phyloP scores from a whole-genome alignment of 2,329 filamentous ascomycete genomes.

The Colletotrichum lindemuthianum region DNA sequence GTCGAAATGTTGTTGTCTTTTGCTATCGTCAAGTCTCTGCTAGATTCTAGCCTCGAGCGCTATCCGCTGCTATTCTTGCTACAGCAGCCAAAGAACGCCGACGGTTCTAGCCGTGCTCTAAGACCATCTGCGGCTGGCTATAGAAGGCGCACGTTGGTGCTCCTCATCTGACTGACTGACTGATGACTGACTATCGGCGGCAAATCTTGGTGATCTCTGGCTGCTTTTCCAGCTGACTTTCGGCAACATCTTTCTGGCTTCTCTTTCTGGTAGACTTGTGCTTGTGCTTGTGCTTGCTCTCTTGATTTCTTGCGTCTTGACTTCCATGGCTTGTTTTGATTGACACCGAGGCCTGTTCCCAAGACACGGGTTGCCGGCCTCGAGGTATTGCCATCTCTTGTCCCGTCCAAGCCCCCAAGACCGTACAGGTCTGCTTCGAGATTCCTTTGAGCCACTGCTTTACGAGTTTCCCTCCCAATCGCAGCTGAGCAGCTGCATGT shows the following conservation, averaged over 20 bases:
- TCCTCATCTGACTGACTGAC: slow-evolving; percentile 34
- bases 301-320: slow-evolving; percentile 12
- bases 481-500: slow-evolving; percentile 24
- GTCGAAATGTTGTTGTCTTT: slow-evolving; percentile 63
- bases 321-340: slow-evolving; percentile 31
- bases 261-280: slow-evolving; percentile 26
- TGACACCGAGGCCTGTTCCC: slow-evolving; percentile 29
- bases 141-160: slow-evolving; percentile 46
- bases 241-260: slow-evolving; percentile 34
- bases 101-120: slow-evolving; percentile 51
- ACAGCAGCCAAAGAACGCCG: slow-evolving; percentile 58
- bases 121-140: slow-evolving; percentile 60
- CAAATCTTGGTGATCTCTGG: slow-evolving; percentile 36
- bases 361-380: slow-evolving; percentile 15
- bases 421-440: slow-evolving; percentile 23
- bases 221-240: slow-evolving; percentile 35
- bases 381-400: slow-evolving; percentile 24
- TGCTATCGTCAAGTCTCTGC: slow-evolving; percentile 77
- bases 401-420: slow-evolving; percentile 29
- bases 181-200: slow-evolving; percentile 36
- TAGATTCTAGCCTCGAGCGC: slow-evolving; percentile 74
- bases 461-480: slow-evolving; percentile 18
- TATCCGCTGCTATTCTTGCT: slow-evolving; percentile 67
- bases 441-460: slow-evolving; percentile 21
- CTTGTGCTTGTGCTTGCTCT: background rate